Evolutionary conservation across 2,329 filamentous ascomycete genomes (phyloP).

Genomic region (Colletotrichum noveboracense): DNA sequence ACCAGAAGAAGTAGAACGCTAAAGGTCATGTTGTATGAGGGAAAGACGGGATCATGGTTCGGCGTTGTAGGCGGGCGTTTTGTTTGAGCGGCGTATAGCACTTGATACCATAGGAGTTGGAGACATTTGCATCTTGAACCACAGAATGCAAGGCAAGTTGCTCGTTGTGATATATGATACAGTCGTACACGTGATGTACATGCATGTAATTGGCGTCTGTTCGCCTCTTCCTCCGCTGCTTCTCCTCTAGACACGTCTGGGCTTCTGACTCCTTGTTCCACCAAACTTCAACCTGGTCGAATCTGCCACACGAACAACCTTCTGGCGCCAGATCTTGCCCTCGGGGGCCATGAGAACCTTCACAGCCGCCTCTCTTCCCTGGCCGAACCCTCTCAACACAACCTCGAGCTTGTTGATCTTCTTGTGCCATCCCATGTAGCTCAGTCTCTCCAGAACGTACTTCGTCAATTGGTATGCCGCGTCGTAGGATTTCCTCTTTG

Average conservation of each 20-base stretch:
- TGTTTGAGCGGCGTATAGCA: conserved; percentile 12
- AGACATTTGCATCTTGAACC: conserved; percentile 6
- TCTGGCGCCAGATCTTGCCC: conserved; percentile 74
- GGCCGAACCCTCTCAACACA: conserved; percentile 82
- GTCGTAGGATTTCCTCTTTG: conserved; percentile 82
- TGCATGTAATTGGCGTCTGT: conserved; percentile 19
- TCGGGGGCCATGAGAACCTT: conserved; percentile 90
- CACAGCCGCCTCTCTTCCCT: conserved; percentile 84
- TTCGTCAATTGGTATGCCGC: conserved; percentile 88
- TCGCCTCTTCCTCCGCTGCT: not conserved
- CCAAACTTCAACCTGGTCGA: conserved; percentile 93
- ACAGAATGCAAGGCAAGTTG: conserved; percentile 13
- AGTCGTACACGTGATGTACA: conserved; percentile 43
- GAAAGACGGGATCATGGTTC: not conserved
- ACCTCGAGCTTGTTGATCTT: conserved; percentile 82
- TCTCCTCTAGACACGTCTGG: conserved; percentile 70
- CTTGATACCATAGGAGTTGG: conserved; percentile 20
- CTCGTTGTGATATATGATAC: conserved; percentile 33
- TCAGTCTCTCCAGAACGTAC: conserved; percentile 82
- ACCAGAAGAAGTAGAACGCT: not conserved
- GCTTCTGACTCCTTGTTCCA: conserved; percentile 84
- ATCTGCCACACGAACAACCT: conserved; percentile 83
- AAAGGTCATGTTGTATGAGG: not conserved
- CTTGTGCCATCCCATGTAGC: conserved; percentile 78
- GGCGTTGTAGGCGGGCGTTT: conserved; percentile 8